phyloP scores from a whole-genome alignment of 495 filamentous ascomycete species.

The Penicillium paxilli region DNA sequence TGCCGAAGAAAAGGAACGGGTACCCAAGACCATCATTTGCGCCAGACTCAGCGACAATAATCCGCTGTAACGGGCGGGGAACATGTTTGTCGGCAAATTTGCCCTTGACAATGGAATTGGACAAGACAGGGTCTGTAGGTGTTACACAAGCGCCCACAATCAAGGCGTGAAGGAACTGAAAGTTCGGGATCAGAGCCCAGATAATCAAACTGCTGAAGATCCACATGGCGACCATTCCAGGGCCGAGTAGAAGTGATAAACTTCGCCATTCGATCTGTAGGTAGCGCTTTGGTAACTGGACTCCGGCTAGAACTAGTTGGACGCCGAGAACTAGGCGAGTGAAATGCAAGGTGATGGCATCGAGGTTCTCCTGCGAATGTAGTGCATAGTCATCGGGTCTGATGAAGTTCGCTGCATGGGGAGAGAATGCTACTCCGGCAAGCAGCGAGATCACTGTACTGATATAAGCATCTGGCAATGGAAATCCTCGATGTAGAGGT shows the following conservation, averaged over 20 bases:
- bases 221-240: conserved; percentile 90
- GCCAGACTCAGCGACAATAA: conserved; percentile 88
- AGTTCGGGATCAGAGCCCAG: conserved; percentile 73
- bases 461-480: not conserved
- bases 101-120: conserved; percentile 89
- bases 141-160: conserved; percentile 83
- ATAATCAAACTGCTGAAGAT: conserved; percentile 74
- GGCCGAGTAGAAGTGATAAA: conserved; percentile 74
- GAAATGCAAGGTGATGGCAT: conserved; percentile 75
- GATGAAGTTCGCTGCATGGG: conserved; percentile 75
- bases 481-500: not conserved
- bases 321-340: conserved; percentile 87
- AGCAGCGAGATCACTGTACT: conserved; percentile 76
- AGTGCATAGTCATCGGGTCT: conserved; percentile 73
- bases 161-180: conserved; percentile 75
- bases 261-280: conserved; percentile 78
- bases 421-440: conserved; percentile 75
- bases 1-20: conserved; percentile 81
- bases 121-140: conserved; percentile 88
- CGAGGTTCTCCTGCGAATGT: conserved; percentile 58
- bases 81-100: conserved; percentile 92
- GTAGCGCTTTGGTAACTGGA: conserved; percentile 89
- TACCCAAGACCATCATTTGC: conserved; percentile 95
- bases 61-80: conserved; percentile 75
- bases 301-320: conserved; percentile 84